Percentiles rank a stretch among this genome's conserved stretches.
These are phyloP conservation scores for Malassezia yamatoensis DNA, from an alignment of 1,284 basidiomycete genomes.

Conservation along the genomic window DNA sequence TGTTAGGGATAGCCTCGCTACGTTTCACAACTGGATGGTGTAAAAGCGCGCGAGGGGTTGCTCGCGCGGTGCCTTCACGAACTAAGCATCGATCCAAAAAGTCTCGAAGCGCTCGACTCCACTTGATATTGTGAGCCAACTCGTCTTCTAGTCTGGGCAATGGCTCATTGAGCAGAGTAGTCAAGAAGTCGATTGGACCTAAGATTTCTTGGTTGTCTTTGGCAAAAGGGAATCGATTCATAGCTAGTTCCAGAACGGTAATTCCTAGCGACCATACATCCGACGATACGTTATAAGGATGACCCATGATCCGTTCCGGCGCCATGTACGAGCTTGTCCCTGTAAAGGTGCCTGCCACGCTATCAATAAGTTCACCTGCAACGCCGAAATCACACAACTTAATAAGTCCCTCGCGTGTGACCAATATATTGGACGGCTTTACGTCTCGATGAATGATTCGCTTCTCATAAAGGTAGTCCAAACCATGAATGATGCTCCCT, in stretches of 20 bases:
- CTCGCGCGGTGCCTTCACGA: slow-evolving; percentile 55
- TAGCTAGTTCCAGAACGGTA: slow-evolving; percentile 80
- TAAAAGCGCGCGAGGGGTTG: slow-evolving; percentile 74
- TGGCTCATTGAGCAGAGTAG: slow-evolving; percentile 78
- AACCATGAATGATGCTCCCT: slow-evolving; percentile 79
- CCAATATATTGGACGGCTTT: slow-evolving; percentile 88
- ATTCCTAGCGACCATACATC: slow-evolving; percentile 98
- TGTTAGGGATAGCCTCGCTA: slow-evolving; percentile 62
- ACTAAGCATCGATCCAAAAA: slow-evolving; percentile 79
- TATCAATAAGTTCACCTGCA: slow-evolving; percentile 83
- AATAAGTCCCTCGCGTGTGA: slow-evolving; percentile 73
- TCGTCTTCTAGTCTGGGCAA: slow-evolving; percentile 63
- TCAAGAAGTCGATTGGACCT: slow-evolving; percentile 83
- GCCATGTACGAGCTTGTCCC: slow-evolving; percentile 97
- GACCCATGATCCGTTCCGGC: slow-evolving; percentile 85
- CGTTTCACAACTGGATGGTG: slow-evolving; percentile 76
- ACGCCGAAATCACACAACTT: slow-evolving; percentile 95
- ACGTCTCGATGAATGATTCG: slow-evolving; percentile 95
- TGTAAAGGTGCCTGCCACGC: slow-evolving; percentile 84
- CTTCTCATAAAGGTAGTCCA: slow-evolving; percentile 79
- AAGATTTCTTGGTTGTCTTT: slow-evolving; percentile 58
- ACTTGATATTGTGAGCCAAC: slow-evolving; percentile 53
- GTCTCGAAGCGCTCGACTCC: slow-evolving; percentile 80
- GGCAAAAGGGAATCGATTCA: slow-evolving; percentile 91
- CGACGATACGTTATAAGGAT: slow-evolving; percentile 80